Conservation (phyloP, 2,329 filamentous ascomycete species). For the Cyphellophora europaea region DNA sequence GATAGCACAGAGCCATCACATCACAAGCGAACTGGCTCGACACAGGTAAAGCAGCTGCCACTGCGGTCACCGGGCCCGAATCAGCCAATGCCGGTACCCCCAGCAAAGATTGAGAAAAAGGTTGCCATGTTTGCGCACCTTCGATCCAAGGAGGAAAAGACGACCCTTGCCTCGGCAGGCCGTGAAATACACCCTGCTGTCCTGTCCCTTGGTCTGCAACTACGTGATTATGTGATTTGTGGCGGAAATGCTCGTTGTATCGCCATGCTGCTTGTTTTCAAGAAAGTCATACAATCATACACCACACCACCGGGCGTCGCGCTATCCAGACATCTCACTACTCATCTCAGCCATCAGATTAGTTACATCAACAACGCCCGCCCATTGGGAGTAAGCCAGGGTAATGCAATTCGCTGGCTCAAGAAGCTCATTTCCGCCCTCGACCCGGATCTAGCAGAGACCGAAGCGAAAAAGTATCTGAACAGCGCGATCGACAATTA, state of each 20-base stretch:
- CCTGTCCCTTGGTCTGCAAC: conserved; percentile 76
- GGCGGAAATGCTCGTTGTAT: conserved; percentile 84
- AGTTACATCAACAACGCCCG: conserved; percentile 76
- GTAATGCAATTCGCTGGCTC: conserved; percentile 88
- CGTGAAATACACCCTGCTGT: conserved; percentile 80
- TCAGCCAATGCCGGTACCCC: conserved; percentile 22
- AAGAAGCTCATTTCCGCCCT: conserved; percentile 88
- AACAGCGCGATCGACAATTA: conserved; percentile 78
- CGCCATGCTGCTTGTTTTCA: conserved; percentile 80
- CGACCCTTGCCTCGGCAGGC: conserved; percentile 49
- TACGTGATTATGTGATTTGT: conserved; percentile 78
- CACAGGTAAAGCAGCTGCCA: conserved; percentile 20
- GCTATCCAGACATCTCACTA: conserved; percentile 81
- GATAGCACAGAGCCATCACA: conserved; percentile 16
- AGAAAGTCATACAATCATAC: conserved; percentile 91
- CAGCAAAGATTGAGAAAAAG: conserved; percentile 44
- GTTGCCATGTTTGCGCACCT: conserved; percentile 75
- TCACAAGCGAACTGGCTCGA: conserved; percentile 23
- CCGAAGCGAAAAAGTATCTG: conserved; percentile 69
- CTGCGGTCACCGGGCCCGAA: conserved; percentile 21
- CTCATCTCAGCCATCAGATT: conserved; percentile 89
- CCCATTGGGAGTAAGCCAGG: conserved; percentile 94
- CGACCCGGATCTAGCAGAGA: conserved; percentile 74
- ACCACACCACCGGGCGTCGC: conserved; percentile 76
- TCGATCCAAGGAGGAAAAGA: conserved; percentile 63